Percentiles rank a stretch among this genome's conserved stretches.
Conservation (phyloP, 129 eudicot genomes). For the Flaveria trinervia region DNA sequence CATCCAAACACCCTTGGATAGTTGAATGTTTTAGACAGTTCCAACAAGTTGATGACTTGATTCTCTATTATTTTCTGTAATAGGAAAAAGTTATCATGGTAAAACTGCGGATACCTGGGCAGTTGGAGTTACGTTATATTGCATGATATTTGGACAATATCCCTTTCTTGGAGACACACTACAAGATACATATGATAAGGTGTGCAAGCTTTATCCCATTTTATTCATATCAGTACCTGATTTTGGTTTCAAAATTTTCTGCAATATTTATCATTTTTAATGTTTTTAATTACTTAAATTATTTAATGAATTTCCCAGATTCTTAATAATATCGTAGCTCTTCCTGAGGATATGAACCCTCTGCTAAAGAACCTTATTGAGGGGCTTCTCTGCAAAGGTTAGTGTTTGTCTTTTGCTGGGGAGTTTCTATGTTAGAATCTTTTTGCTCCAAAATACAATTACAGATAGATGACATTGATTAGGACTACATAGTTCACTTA, state of each 20-base stretch:
- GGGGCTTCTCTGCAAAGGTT: slow-evolving; percentile 98
- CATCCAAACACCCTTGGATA: background rate
- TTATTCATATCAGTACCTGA: slow-evolving; percentile 6
- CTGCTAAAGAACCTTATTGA: slow-evolving; percentile 64
- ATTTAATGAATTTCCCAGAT: slow-evolving; percentile 48
- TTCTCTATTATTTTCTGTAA: background rate
- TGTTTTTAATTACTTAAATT: background rate
- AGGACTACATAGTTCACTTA: background rate
- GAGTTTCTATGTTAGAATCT: background rate
- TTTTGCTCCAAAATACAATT: slow-evolving; percentile 17
- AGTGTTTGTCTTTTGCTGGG: slow-evolving; percentile 17
- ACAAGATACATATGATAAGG: slow-evolving; percentile 93
- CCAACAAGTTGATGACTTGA: slow-evolving; percentile 2
- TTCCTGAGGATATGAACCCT: slow-evolving; percentile 74
- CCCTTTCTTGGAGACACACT: slow-evolving; percentile 96
- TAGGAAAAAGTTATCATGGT: slow-evolving; percentile 83
- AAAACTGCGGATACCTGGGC: slow-evolving; percentile 98
- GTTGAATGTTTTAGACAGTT: slow-evolving; percentile 1
- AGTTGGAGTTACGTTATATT: slow-evolving; percentile 86
- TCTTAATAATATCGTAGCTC: slow-evolving; percentile 50
- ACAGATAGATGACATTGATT: slow-evolving; percentile 4
- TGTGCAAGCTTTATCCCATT: slow-evolving; percentile 25
- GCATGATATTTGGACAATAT: slow-evolving; percentile 72
- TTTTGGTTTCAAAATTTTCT: slow-evolving; percentile 9
- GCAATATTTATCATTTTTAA: background rate